Base-by-base conservation (phyloP, 169 alveolate genomes). In the Theileria equi region DNA sequence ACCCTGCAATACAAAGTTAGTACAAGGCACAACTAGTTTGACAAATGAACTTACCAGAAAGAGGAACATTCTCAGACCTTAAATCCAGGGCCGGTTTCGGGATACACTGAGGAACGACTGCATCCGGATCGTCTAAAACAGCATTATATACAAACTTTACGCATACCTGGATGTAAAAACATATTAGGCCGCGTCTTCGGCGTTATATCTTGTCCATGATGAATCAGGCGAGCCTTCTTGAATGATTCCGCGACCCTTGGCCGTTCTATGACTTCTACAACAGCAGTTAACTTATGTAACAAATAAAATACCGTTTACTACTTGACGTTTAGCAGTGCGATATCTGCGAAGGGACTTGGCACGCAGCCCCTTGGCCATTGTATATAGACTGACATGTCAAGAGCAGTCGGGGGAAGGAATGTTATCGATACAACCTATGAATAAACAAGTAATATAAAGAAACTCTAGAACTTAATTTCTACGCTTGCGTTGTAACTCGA, bases 401-500 rank as follows among this genome's bases (percentile, higher is more conserved):
- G 31, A 10, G 8, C 7, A 35, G 62, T 47, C 5, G 1, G 11
- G 13, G 17, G 25, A 25, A 28, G 36, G 73, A 62, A 0, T 17
- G 11, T 13, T 3, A 49, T 16, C 31, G 44, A 34, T 29, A 19
- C 11, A 21, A 64, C 35, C 38, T 36, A 3, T 52, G 31, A 36
- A 38, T 35, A 3, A 65, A 61, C 63, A 47, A 35, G 35, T 52
- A 57, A 52, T 6, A 5, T 34, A 43, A 66, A 47, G 43, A 25
- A 53, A 3, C 23, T 36, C 16, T n/a, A 53, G 5, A n/a, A 53
- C 40, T 63, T 38, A 64, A 16, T 17, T 38, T 26, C 60, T 41
- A 52, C 86, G 81, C 50, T 77, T 93, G 79, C 97, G 91, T 83
- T 94, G 97, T 50, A 82, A 77, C 57, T 88, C 91, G 63, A 96